Evolutionary conservation across 495 filamentous ascomycete species (phyloP).

Genomic region (Hamigera avellanea): DNA sequence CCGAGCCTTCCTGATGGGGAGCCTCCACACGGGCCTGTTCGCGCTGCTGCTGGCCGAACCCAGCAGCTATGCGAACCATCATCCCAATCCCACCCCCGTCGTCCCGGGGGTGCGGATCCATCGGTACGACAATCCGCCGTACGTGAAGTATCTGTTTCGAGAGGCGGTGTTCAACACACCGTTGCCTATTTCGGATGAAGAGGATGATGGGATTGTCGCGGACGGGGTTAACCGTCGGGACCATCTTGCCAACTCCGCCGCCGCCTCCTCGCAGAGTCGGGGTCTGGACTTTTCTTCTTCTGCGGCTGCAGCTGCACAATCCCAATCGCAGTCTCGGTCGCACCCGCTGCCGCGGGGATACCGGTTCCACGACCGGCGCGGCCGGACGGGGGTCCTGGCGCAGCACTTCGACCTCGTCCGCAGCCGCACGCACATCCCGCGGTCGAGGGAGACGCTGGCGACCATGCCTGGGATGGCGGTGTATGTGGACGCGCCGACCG

Average conservation of each 20-base stretch:
- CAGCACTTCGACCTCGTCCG: slow-evolving; percentile 26
- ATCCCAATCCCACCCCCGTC: slow-evolving; percentile 1
- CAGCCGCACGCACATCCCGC: slow-evolving; percentile 27
- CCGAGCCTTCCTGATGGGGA: slow-evolving; percentile 22
- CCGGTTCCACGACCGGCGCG: slow-evolving; percentile 14
- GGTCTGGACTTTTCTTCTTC: too few relatives aligned
- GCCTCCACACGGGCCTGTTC: slow-evolving; percentile 22
- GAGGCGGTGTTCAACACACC: slow-evolving; percentile 6
- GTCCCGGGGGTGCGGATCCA: slow-evolving; percentile 17
- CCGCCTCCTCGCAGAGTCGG: too few relatives aligned
- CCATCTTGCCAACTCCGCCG: too few relatives aligned
- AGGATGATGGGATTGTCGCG: too few relatives aligned
- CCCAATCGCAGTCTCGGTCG: too few relatives aligned
- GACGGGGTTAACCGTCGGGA: too few relatives aligned
- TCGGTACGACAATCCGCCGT: slow-evolving; percentile 24
- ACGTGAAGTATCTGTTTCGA: slow-evolving; percentile 23
- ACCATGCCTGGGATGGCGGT: slow-evolving; percentile 23
- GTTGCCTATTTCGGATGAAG: not conserved
- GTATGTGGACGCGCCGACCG: slow-evolving; percentile 10
- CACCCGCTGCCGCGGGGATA: slow-evolving; percentile 24
- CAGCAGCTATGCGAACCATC: slow-evolving; percentile 3
- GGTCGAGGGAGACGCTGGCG: slow-evolving; percentile 17
- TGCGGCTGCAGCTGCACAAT: too few relatives aligned
- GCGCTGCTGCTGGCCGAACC: slow-evolving; percentile 9
- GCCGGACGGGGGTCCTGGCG: slow-evolving; percentile 12